Evolutionary conservation across 2,329 filamentous ascomycete genomes (phyloP), one percentile per base, ranked within the genome.

Genomic region (Pseudomassariella vexata): DNA sequence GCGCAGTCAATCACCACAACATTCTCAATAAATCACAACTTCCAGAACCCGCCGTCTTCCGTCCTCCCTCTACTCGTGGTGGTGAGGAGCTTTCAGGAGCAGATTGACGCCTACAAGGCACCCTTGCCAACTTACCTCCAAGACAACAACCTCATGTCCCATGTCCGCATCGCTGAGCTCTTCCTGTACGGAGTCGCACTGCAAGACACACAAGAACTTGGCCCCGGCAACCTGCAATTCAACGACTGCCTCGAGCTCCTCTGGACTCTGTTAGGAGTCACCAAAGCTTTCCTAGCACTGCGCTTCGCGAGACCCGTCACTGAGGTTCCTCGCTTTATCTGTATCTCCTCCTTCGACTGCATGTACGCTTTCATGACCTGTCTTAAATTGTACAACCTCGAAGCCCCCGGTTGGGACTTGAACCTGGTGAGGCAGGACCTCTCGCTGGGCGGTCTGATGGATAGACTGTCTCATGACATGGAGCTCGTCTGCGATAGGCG

Each of bases 111-210:
- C 1, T 63, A 65, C 32, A 55, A 50, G 15, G 42, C 48, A 2
- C 55, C 54, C 2, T 37, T 70, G 5, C 53, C 63, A 3, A 42
- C 52, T 5, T 45, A 52, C 18, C 45, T 68, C 2, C 41, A 41
- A 18, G 37, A 54, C 1, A 59, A 63, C 24, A 33, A 56, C 1
- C 45, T 73, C 6, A 50, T 51, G 17, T 56, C 58, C 9, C 67
- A 72, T 39, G 25, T 67, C 7, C 48, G 57, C 38, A 65, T 70
- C 9, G 63, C 63, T 15, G 60, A 70, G 40, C 53, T 67, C 7
- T 57, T 73, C 4, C 50, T 72, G 12, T 66, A 64, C 39, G 68
- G 70, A 39, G 49, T 66, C 22, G 62, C 56, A 36, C 49, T 72
- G 18, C 59, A 61, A 4, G 65, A 68, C 3, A 41, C 50, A 16